These are phyloP conservation scores for Metarhizium anisopliae DNA, from an alignment of 2,329 filamentous ascomycete species.

Conservation along the genomic window DNA sequence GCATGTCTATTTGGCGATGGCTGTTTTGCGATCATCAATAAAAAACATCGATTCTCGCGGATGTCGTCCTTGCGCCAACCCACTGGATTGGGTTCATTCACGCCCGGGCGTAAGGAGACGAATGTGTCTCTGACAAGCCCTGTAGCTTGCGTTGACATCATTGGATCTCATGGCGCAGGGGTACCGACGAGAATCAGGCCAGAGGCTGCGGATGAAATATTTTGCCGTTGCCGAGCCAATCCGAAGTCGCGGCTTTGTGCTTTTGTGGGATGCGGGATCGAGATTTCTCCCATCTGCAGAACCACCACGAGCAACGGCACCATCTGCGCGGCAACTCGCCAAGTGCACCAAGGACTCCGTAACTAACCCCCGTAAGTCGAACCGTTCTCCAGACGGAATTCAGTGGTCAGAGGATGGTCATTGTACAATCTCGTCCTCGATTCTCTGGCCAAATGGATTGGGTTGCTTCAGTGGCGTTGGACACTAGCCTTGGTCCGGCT, in stretches of 20 bases:
- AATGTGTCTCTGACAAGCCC: background rate
- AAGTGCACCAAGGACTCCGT: too few species aligned
- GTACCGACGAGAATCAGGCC: background rate
- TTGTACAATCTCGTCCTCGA: too few species aligned
- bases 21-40: slow-evolving; percentile 5
- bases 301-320: too few species aligned
- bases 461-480: too few species aligned
- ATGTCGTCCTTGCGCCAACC: slow-evolving; percentile 1
- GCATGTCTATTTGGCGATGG: slow-evolving; percentile 3
- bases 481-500: too few species aligned
- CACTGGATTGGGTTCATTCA: background rate
- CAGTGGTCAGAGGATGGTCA: too few species aligned
- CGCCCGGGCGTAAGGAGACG: background rate
- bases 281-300: slow-evolving; percentile 1
- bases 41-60: slow-evolving; percentile 5
- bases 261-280: slow-evolving; percentile 4
- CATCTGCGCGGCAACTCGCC: too few species aligned
- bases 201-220: background rate
- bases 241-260: background rate
- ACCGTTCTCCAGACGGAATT: too few species aligned
- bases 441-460: too few species aligned
- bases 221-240: slow-evolving; percentile 5
- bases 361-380: too few species aligned
- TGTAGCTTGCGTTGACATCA: background rate
- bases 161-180: background rate